These are phyloP conservation scores for Microstroma glucosiphilum DNA, from an alignment of 1,284 basidiomycete genomes.

Conservation along the genomic window DNA sequence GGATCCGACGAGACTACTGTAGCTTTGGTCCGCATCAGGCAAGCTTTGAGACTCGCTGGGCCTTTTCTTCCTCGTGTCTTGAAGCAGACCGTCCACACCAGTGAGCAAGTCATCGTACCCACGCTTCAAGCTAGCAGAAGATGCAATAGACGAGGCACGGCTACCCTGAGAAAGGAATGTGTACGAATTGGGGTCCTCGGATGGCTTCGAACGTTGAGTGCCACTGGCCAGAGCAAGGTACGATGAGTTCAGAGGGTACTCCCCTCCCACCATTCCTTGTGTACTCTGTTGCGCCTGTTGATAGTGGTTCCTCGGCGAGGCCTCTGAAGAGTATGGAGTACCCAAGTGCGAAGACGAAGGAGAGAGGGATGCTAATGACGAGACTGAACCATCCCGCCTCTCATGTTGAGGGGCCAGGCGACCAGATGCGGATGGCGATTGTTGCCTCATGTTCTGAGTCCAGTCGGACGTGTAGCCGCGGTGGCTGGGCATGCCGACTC, in stretches of 20 bases:
- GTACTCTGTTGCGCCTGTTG: conserved; percentile 12
- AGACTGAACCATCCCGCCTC: neutral
- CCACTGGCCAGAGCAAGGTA: conserved; percentile 29
- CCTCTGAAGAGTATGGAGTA: neutral
- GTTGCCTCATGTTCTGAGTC: neutral
- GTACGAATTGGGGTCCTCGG: conserved; percentile 38
- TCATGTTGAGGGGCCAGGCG: neutral
- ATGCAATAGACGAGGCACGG: neutral
- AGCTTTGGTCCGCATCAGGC: too few relatives aligned
- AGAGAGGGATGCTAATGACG: neutral
- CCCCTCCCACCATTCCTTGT: neutral
- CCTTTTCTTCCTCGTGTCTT: conserved; percentile 33
- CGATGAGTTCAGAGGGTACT: conserved; percentile 8
- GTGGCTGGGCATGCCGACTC: too few relatives aligned
- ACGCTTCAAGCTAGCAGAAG: conserved; percentile 21
- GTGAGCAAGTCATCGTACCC: conserved; percentile 18
- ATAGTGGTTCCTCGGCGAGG: neutral
- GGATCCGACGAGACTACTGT: neutral
- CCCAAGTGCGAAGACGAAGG: neutral
- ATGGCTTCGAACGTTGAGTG: conserved; percentile 20
- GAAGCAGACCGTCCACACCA: conserved; percentile 34
- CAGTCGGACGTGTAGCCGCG: too few relatives aligned
- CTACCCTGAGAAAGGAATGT: conserved; percentile 34
- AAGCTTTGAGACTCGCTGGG: neutral
- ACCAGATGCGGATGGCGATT: neutral